These are phyloP conservation scores for Lodderomyces theae DNA, from an alignment of 1,139 yeast genomes.

Conservation along the genomic window DNA sequence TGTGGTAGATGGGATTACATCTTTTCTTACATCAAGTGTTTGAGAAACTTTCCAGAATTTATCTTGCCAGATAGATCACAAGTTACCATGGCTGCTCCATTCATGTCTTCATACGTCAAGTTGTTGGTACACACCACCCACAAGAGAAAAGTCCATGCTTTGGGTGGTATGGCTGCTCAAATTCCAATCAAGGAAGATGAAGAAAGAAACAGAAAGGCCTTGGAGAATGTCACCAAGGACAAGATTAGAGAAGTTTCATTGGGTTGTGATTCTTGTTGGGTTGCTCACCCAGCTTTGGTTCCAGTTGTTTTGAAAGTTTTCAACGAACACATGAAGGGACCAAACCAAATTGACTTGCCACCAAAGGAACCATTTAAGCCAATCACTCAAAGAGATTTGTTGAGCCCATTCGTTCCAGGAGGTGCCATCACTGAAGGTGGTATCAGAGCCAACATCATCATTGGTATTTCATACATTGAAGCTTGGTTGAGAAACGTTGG, in stretches of 20 bases:
- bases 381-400: constrained; percentile 65
- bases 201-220: constrained; percentile 60
- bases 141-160: constrained; percentile 72
- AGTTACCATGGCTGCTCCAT: constrained; percentile 73
- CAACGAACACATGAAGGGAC: constrained; percentile 80
- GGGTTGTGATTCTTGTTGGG: constrained; percentile 84
- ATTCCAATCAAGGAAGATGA: constrained; percentile 72
- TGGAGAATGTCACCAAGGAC: constrained; percentile 70
- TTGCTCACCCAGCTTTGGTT: constrained; percentile 79
- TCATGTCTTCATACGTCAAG: constrained; percentile 69
- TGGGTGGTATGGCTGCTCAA: constrained; percentile 87
- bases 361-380: constrained; percentile 39
- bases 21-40: constrained; percentile 66
- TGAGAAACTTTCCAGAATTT: constrained; percentile 52
- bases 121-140: constrained; percentile 70
- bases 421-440: constrained; percentile 71
- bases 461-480: constrained; percentile 76
- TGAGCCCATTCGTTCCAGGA: constrained; percentile 65
- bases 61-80: constrained; percentile 71
- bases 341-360: constrained; percentile 72
- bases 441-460: constrained; percentile 65
- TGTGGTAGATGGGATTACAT: constrained; percentile 87
- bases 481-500: constrained; percentile 82
- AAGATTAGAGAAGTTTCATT: constrained; percentile 71
- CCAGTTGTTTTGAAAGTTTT: constrained; percentile 72